Evolutionary conservation across 2,329 filamentous ascomycete species (phyloP), one percentile per base, ranked within the genome.

Genomic region (Didymella sp.): DNA sequence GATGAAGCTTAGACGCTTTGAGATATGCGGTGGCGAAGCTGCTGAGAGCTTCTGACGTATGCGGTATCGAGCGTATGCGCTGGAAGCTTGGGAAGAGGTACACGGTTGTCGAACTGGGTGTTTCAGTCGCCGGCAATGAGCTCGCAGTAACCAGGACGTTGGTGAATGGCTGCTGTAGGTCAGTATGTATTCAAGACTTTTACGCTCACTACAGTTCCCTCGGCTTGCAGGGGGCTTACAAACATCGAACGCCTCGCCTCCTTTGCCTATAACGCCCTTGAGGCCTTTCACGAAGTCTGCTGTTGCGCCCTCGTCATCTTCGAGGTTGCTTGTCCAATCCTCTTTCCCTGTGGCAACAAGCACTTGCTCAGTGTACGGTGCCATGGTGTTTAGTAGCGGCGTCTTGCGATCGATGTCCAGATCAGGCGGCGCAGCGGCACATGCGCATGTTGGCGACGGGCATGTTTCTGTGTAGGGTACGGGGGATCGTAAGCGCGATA

Each of bases 61-160:
- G 83, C 2, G 90, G 87, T 38, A 96, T 84, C 53, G 84, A 85
- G 0, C 89, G 87, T 15, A 96, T 80, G 75, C 92, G 92, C 76
- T 87, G 88, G 81, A 96, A 96, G 73, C 86, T 87, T 2, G 93
- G 93, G 28, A 96, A 85, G 19, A 96, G 82, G 70, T 94, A 90
- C 7, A 63, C 61, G 12, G 68, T 68, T 75, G 83, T 73, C 45
- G 64, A 9, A 8, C 22, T 19, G 4, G 35, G 27, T 0, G 21
- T 11, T 13, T 41, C 24, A 44, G 41, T 37, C 4, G 78, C 82
- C 28, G 89, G 85, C 66, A 96, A 88, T 0, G 91, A 96, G 12
- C 89, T 84, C 68, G 91, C 91, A 21, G 91, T 86, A 53, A 94
- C 80, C 24, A 92, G 84, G 55, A 96, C 78, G 73, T 93, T 91